Base-by-base conservation (phyloP, 2,329 filamentous ascomycete species). In the Seiridium cupressi region DNA sequence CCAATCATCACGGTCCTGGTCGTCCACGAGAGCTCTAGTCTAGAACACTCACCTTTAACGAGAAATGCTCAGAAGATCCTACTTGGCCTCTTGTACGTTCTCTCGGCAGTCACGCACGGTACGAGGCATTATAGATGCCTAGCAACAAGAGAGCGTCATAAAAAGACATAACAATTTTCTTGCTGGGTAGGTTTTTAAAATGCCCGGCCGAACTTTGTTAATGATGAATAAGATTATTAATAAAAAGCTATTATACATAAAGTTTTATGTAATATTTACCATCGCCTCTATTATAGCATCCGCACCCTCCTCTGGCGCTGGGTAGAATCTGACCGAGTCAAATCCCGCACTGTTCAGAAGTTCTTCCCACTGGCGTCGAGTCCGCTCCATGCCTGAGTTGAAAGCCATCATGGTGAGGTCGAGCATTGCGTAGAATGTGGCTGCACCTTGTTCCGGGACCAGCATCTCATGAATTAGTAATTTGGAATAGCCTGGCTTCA, bases 401-500 rank as follows among this genome's bases (percentile, higher is more conserved):
- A 69, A 68, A 5, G 65, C 62, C 67, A 74, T 69, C 72, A 74
- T 72, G 18, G 66, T 62, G 42, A 73, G 62, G 58, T 75, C 73
- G 26, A 69, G 62, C 53, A 66, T 61, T 0, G 59, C 61, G 9
- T 69, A 63, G 9, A 67, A 69, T 0, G 60, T 55, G 1, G 68
- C 61, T 1, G 66, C 66, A 0, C 66, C 60, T 4, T 61, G 61
- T 32, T 71, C 65, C 2, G 69, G 67, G 4, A 73, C 62, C 32
- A 76, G 66, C 56, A 75, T 69, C 35, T 76, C 74, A 46, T 75
- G 69, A 2, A 75, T 49, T 0, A 70, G 49, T 0, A 74, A 63
- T 60, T 72, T 73, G 26, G 72, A 75, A 44, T 74, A 74, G 0
- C 71, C 67, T 0, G 67, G 69, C 40, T 61, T 68, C 73, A 75